Evolutionary conservation across 1,139 yeast genomes (phyloP).

Genomic region (Sugiyamaella japonica): DNA sequence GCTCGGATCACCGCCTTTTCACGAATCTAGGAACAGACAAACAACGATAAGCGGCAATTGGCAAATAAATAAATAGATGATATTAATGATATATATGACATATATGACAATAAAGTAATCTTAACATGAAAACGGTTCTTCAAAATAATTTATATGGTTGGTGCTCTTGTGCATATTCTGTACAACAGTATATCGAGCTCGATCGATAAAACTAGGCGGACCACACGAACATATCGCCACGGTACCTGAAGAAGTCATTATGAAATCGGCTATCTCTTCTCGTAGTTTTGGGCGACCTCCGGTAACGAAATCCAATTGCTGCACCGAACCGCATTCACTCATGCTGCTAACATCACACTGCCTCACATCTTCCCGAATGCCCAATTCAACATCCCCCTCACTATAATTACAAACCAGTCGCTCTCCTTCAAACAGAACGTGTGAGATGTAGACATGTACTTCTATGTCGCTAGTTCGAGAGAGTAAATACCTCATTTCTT

Average conservation of each 20-base stretch:
- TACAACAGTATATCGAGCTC: constrained; percentile 40
- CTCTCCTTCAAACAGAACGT: constrained; percentile 7
- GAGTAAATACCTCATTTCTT: constrained; percentile 23
- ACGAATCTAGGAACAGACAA: background rate
- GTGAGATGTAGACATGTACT: constrained; percentile 6
- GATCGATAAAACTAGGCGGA: constrained; percentile 45
- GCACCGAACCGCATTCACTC: constrained; percentile 26
- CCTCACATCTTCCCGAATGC: background rate
- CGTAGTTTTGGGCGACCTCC: constrained; percentile 47
- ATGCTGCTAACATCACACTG: constrained; percentile 24
- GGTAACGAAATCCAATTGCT: background rate
- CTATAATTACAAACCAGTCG: constrained; percentile 4
- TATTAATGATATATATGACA: background rate
- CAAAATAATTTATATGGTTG: constrained; percentile 40
- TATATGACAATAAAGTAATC: background rate
- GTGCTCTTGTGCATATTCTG: constrained; percentile 30
- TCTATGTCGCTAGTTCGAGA: background rate
- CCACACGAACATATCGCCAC: constrained; percentile 48
- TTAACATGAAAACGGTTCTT: constrained; percentile 43
- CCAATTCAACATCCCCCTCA: constrained; percentile 25
- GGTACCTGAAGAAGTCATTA: constrained; percentile 40
- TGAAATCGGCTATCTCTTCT: constrained; percentile 42
- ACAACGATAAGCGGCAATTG: too few species aligned
- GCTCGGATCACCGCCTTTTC: background rate
- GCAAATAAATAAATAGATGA: background rate